A percentile compares a stretch with the other conserved stretches of the same genome.
Evolutionary conservation across 2,329 filamentous ascomycete species (phyloP).

Genomic region (Pseudopyrenochaeta lycopersici): DNA sequence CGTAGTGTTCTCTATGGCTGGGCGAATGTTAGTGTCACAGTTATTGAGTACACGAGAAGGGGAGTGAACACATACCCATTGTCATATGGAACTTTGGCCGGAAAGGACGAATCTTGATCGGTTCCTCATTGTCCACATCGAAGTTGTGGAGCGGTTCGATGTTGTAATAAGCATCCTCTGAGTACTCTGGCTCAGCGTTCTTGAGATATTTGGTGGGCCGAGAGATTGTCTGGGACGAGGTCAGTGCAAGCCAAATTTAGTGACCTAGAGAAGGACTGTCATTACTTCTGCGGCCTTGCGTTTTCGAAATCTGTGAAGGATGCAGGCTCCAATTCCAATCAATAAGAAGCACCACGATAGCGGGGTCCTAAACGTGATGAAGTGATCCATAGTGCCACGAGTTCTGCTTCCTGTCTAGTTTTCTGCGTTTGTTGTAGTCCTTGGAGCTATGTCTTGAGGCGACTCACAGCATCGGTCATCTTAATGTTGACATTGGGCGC

Average conservation of each 20-base stretch:
- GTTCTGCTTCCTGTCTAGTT: background rate
- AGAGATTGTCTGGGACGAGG: background rate
- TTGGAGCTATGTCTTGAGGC: background rate
- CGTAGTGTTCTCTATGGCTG: conserved; percentile 63
- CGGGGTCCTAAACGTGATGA: background rate
- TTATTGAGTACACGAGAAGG: background rate
- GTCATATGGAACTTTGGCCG: conserved; percentile 70
- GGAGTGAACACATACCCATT: conserved; percentile 61
- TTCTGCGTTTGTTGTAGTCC: background rate
- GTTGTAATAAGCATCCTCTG: conserved; percentile 46
- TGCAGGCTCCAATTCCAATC: background rate
- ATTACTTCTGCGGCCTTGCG: background rate
- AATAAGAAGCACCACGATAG: conserved; percentile 1
- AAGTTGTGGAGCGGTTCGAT: conserved; percentile 61
- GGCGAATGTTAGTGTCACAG: background rate
- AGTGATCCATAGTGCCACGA: background rate
- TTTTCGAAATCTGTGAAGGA: background rate
- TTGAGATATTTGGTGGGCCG: no score
- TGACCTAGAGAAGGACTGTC: no score
- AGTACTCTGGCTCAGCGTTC: conserved; percentile 3
- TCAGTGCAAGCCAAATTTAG: no score
- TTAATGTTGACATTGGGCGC: background rate
- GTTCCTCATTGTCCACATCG: conserved; percentile 60
- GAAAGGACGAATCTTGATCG: conserved; percentile 65
- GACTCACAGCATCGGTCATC: background rate